These are phyloP conservation scores for Juglanconis sp. DNA, from an alignment of 2,329 filamentous ascomycete genomes.

Conservation along the genomic window DNA sequence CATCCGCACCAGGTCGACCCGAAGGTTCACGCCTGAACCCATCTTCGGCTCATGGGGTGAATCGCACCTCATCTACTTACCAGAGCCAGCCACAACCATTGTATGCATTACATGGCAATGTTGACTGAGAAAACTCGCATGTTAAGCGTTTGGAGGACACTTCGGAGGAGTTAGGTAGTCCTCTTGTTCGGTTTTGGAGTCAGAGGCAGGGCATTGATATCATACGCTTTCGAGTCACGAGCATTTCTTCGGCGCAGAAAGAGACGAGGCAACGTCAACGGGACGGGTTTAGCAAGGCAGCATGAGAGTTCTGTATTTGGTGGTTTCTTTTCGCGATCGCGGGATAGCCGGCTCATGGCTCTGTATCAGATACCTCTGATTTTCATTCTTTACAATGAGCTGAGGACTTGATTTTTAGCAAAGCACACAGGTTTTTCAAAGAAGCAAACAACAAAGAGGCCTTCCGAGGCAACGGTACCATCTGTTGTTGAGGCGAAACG, in stretches of 20 bases:
- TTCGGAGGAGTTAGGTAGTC: constrained; percentile 8
- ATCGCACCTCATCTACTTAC: not conserved
- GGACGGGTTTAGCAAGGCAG: not conserved
- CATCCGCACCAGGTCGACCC: constrained; percentile 40
- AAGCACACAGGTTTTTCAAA: not conserved
- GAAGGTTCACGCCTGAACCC: constrained; percentile 44
- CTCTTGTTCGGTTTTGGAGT: constrained; percentile 9
- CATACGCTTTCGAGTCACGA: not conserved
- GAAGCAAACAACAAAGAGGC: not conserved
- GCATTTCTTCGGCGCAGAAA: not conserved
- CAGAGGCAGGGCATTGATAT: constrained; percentile 5
- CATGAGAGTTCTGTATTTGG: not conserved
- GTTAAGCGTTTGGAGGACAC: constrained; percentile 1
- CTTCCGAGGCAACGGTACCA: not conserved
- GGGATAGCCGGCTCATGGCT: not conserved
- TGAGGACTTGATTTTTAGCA: not conserved
- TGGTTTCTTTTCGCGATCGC: not conserved
- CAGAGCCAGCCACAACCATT: constrained; percentile 3
- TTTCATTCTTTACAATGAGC: not conserved
- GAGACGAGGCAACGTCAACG: not conserved
- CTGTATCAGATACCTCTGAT: not conserved
- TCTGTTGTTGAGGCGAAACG: not conserved
- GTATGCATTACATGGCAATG: not conserved
- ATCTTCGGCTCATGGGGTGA: not conserved
- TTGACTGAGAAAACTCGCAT: not conserved